A percentile compares a stretch with the other conserved stretches of the same genome.
Conservation (phyloP, 176 grass and related monocot species). For the Secale cereale region DNA sequence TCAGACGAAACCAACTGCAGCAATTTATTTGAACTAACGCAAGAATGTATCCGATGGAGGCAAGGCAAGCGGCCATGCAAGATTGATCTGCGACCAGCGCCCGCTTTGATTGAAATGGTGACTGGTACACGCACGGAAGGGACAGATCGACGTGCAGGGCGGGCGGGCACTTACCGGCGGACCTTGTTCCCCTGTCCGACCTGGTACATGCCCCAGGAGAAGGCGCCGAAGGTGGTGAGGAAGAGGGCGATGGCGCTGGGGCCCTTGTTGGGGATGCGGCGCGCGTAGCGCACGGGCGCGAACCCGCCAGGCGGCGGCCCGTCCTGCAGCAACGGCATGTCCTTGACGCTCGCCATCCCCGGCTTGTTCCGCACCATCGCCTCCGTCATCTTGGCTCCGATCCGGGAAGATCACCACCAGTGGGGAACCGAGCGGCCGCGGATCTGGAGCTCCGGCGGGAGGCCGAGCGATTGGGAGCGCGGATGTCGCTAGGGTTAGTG, state of each 20-base stretch:
- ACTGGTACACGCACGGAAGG: background rate
- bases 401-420: slow-evolving; percentile 2
- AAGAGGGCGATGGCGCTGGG: slow-evolving; percentile 84
- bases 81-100: background rate
- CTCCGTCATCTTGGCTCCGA: slow-evolving; percentile 75
- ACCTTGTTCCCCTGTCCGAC: slow-evolving; percentile 95
- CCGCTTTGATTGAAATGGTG: background rate
- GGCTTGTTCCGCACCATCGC: slow-evolving; percentile 77
- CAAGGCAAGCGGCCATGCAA: background rate
- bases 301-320: slow-evolving; percentile 91
- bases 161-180: slow-evolving; percentile 53
- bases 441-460: slow-evolving; percentile 30
- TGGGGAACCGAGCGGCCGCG: background rate
- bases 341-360: slow-evolving; percentile 90
- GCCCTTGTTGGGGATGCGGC: slow-evolving; percentile 80
- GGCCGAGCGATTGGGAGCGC: background rate
- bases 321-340: slow-evolving; percentile 96
- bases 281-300: slow-evolving; percentile 83
- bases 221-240: slow-evolving; percentile 71
- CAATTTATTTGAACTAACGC: background rate
- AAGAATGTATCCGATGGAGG: background rate
- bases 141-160: background rate
- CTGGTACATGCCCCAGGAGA: slow-evolving; percentile 96
- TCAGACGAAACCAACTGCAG: background rate
- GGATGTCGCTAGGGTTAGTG: slow-evolving; percentile 28